phyloP scores from a whole-genome alignment of 805 yeast species.

The Candida saitoana region DNA sequence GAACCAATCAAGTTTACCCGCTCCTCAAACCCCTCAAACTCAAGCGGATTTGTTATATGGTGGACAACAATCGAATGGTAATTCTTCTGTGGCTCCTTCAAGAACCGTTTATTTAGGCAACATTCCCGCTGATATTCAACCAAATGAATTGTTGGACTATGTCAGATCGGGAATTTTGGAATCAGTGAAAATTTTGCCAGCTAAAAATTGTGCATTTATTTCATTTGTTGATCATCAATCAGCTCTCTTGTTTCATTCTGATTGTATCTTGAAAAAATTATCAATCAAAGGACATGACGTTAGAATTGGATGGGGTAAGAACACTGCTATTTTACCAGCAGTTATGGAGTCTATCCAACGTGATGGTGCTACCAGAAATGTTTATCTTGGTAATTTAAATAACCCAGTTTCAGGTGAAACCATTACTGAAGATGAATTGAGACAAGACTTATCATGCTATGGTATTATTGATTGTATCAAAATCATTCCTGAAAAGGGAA shows the following conservation, averaged over 20 bases:
- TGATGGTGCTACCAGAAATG: constrained; percentile 91
- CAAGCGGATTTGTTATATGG: constrained; percentile 5
- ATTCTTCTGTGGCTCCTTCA: constrained; percentile 49
- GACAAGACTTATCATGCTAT: constrained; percentile 61
- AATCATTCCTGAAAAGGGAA: constrained; percentile 72
- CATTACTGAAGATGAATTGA: constrained; percentile 60
- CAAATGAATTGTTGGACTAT: constrained; percentile 80
- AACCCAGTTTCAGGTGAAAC: constrained; percentile 46
- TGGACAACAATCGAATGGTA: constrained; percentile 3
- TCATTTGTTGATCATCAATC: constrained; percentile 86
- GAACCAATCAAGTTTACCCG: constrained; percentile 5
- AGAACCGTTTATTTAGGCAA: constrained; percentile 90
- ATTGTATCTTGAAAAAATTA: constrained; percentile 80
- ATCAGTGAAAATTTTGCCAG: constrained; percentile 70
- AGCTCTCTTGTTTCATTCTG: constrained; percentile 89
- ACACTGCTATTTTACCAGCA: constrained; percentile 67
- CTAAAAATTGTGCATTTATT: constrained; percentile 84
- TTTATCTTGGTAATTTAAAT: constrained; percentile 77
- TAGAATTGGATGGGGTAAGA: constrained; percentile 91
- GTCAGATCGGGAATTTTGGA: constrained; percentile 90
- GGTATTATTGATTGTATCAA: constrained; percentile 87
- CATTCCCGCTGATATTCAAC: constrained; percentile 74
- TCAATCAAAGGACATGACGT: constrained; percentile 77
- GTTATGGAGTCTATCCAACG: constrained; percentile 73
- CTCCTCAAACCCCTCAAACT: constrained; percentile 2